These are phyloP conservation scores for Phytomonas francai DNA, from an alignment of 208 protist genomes.

Conservation along the genomic window DNA sequence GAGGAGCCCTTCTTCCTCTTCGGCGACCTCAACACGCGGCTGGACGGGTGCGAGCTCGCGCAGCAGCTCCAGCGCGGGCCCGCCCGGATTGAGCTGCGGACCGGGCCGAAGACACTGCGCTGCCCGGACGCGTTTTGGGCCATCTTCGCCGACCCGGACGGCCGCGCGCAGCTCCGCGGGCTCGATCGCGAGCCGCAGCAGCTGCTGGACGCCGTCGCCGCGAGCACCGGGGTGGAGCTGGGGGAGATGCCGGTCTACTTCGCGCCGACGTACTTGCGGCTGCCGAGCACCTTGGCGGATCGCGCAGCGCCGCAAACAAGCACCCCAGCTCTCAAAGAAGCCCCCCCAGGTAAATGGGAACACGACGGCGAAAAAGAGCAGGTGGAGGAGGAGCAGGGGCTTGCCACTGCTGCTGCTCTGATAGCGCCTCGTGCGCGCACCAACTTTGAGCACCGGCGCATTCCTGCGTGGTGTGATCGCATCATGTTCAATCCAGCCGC, in stretches of 20 bases:
- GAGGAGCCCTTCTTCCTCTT: slow-evolving; percentile 69
- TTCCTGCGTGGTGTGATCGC: slow-evolving; percentile 85
- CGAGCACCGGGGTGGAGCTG: slow-evolving; percentile 39
- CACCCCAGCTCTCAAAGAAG: not conserved
- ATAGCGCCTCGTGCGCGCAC: slow-evolving; percentile 11
- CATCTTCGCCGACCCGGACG: slow-evolving; percentile 21
- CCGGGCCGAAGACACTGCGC: slow-evolving; percentile 32
- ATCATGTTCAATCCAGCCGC: slow-evolving; percentile 68
- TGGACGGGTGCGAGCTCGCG: slow-evolving; percentile 35
- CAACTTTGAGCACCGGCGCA: slow-evolving; percentile 31
- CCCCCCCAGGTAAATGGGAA: not conserved
- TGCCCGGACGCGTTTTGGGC: slow-evolving; percentile 48
- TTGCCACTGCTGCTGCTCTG: slow-evolving; percentile 9
- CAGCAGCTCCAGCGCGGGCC: slow-evolving; percentile 23
- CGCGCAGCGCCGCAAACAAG: not conserved
- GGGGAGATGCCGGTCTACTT: slow-evolving; percentile 61
- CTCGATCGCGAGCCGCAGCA: slow-evolving; percentile 42
- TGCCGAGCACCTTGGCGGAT: slow-evolving; percentile 15
- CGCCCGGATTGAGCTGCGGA: slow-evolving; percentile 27
- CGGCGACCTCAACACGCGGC: slow-evolving; percentile 68
- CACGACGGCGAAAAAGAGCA: not conserved
- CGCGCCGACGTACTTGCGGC: slow-evolving; percentile 51
- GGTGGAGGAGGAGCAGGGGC: not conserved
- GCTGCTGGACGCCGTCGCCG: slow-evolving; percentile 43
- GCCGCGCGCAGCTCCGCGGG: slow-evolving; percentile 13